A percentile compares a stretch with the other conserved stretches of the same genome.
Evolutionary conservation across 192 early-diverging fungal species (phyloP).

Genomic region (Backusella tuberculispora): DNA sequence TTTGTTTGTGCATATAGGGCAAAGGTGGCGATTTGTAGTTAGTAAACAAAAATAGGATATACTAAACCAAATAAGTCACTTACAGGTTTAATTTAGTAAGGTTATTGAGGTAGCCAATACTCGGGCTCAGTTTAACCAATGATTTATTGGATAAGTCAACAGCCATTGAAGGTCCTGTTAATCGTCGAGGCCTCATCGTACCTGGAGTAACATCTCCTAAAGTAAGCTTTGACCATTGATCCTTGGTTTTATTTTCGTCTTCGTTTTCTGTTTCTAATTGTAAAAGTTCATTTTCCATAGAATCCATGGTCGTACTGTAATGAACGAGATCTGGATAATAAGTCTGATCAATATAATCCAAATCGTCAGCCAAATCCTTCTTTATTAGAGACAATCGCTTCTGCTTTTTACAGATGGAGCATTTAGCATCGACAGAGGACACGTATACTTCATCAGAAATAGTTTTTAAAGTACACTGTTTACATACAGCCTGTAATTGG

Average conservation of each 20-base stretch:
- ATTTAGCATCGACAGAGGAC: background rate
- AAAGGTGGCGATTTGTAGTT: background rate
- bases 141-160: conserved; percentile 24
- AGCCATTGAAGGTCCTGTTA: conserved; percentile 17
- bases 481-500: conserved; percentile 15
- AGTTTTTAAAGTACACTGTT: background rate
- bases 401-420: conserved; percentile 4
- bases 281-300: conserved; percentile 6
- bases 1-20: background rate
- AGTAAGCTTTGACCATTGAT: conserved; percentile 24
- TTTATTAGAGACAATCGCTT: conserved; percentile 22
- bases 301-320: conserved; percentile 29
- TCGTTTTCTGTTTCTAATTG: conserved; percentile 24
- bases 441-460: background rate
- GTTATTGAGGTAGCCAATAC: conserved; percentile 24
- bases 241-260: background rate
- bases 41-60: background rate
- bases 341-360: conserved; percentile 38
- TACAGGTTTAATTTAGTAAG: conserved; percentile 31
- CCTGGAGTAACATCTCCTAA: conserved; percentile 10
- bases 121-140: conserved; percentile 23
- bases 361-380: conserved; percentile 25
- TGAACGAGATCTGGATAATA: conserved; percentile 30
- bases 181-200: conserved; percentile 10
- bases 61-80: conserved; percentile 11